Conservation (phyloP, 345 rosid genomes). For the Populus ilicifolia region DNA sequence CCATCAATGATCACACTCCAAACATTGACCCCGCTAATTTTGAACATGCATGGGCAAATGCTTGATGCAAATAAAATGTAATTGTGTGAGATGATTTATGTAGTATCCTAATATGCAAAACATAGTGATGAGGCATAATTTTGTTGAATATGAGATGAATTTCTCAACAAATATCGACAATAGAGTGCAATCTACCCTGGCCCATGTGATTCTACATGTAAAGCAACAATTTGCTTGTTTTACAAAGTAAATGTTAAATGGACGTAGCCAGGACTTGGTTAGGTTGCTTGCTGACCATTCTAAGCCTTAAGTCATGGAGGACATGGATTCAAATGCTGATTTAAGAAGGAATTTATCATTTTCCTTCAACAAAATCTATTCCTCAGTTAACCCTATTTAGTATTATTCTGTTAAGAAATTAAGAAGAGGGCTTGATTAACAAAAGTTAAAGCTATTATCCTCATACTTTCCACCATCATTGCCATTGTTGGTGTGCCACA, state of each 20-base stretch:
- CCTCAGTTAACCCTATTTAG: neutral
- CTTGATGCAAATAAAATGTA: neutral
- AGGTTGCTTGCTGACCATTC: neutral
- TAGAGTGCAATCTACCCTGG: neutral
- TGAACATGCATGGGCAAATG: neutral
- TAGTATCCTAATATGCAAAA: neutral
- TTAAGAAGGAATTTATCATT: neutral
- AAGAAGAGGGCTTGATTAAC: neutral
- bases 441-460: neutral
- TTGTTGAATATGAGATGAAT: neutral
- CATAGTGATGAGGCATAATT: too few species aligned
- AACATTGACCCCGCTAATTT: neutral
- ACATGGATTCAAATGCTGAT: neutral
- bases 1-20: neutral
- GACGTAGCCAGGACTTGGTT: neutral
- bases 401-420: too few species aligned
- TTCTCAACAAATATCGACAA: too few species aligned
- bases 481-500: neutral
- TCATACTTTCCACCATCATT: neutral
- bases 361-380: neutral
- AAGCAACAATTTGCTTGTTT: neutral
- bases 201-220: neutral
- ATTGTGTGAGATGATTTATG: too few species aligned
- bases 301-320: neutral
- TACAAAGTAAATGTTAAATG: neutral